Percentiles rank a stretch among this genome's conserved stretches.
Evolutionary conservation across 1,139 yeast species (phyloP).

Genomic region (Pichia norvegensis): DNA sequence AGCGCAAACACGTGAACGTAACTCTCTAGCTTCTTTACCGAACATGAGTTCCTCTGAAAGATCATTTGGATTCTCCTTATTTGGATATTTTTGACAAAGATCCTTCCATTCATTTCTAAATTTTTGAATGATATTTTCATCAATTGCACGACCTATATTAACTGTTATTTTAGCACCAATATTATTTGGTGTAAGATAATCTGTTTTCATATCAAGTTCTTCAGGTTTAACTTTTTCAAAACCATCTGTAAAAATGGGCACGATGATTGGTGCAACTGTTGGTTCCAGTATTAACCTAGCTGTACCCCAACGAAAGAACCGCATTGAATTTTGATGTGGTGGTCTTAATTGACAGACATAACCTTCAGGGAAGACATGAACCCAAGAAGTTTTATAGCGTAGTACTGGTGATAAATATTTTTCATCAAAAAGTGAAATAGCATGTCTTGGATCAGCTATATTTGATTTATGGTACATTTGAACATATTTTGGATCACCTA

Average conservation of each 20-base stretch:
- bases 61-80: constrained; percentile 44
- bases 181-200: constrained; percentile 41
- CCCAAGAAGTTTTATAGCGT: constrained; percentile 70
- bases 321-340: constrained; percentile 77
- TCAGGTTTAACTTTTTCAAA: constrained; percentile 87
- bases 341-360: constrained; percentile 78
- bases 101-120: constrained; percentile 65
- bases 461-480: constrained; percentile 21
- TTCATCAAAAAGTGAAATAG: constrained; percentile 22
- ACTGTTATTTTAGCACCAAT: constrained; percentile 63
- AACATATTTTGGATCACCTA: constrained; percentile 5
- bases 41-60: constrained; percentile 52
- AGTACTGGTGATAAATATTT: constrained; percentile 40
- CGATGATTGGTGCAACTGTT: constrained; percentile 73
- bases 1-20: constrained; percentile 66
- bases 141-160: constrained; percentile 64
- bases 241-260: constrained; percentile 86
- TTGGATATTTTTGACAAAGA: constrained; percentile 45
- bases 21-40: constrained; percentile 53
- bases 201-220: constrained; percentile 46
- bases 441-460: constrained; percentile 31
- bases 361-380: constrained; percentile 94
- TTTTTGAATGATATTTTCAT: constrained; percentile 48
- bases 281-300: constrained; percentile 77
- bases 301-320: constrained; percentile 95